These are phyloP conservation scores for Verticillium nubilum DNA, from an alignment of 2,329 filamentous ascomycete genomes.

Conservation along the genomic window DNA sequence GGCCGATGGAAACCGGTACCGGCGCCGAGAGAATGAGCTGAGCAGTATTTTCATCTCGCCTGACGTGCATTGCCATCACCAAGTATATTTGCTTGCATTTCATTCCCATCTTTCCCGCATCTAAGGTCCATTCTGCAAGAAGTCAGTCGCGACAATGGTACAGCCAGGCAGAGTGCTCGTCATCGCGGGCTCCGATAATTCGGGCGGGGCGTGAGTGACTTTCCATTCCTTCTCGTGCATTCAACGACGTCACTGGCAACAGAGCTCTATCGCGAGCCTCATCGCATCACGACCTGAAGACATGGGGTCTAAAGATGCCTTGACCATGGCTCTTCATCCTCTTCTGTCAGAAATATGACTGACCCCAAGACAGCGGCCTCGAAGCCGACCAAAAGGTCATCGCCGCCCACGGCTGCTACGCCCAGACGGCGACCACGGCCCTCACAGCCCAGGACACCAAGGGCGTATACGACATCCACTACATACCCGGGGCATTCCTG, in stretches of 20 bases:
- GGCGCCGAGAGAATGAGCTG: slow-evolving; percentile 1
- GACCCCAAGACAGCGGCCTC: slow-evolving; percentile 59
- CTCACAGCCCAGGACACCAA: slow-evolving; percentile 94
- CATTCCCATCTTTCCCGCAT: background rate
- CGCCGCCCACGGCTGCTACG: slow-evolving; percentile 87
- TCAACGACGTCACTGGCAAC: background rate
- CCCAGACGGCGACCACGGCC: slow-evolving; percentile 91
- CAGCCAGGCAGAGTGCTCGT: slow-evolving; percentile 57
- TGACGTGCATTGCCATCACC: background rate
- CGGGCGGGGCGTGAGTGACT: slow-evolving; percentile 69
- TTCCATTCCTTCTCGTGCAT: background rate
- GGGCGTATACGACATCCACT: slow-evolving; percentile 76
- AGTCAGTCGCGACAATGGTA: slow-evolving; percentile 21
- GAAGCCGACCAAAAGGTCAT: slow-evolving; percentile 96
- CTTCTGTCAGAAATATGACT: no score
- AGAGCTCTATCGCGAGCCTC: no score
- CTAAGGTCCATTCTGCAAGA: no score
- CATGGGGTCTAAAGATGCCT: no score
- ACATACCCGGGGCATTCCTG: slow-evolving; percentile 73
- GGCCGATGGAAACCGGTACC: slow-evolving; percentile 1
- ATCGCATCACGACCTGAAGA: no score
- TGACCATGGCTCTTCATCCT: no score
- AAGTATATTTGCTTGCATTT: background rate
- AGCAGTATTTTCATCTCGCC: background rate
- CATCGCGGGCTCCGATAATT: slow-evolving; percentile 86